phyloP scores from a whole-genome alignment of 108 stramenopile species.

The Parmales sp. region DNA sequence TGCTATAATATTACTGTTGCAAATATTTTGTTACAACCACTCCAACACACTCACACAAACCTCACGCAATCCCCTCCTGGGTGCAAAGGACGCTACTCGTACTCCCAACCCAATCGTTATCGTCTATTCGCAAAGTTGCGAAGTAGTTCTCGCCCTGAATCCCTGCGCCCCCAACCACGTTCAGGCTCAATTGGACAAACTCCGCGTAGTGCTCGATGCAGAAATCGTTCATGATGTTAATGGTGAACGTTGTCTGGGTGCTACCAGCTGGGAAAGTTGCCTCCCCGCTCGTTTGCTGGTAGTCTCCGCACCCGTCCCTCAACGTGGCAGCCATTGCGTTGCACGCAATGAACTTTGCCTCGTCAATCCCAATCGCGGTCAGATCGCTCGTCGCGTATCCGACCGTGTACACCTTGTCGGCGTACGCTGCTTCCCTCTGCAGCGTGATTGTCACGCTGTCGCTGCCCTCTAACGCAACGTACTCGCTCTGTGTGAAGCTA shows the following conservation, averaged over 20 bases:
- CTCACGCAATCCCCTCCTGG: too few species aligned
- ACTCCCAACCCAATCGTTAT: slow-evolving; percentile 32
- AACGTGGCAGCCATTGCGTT: slow-evolving; percentile 17
- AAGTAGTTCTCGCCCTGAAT: slow-evolving; percentile 49
- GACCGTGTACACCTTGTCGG: slow-evolving; percentile 31
- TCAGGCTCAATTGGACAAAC: slow-evolving; percentile 57
- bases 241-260: slow-evolving; percentile 30
- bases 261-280: slow-evolving; percentile 45
- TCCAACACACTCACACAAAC: too few species aligned
- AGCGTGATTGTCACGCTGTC: slow-evolving; percentile 43
- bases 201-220: slow-evolving; percentile 53
- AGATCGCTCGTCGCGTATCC: slow-evolving; percentile 60
- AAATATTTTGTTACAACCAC: too few species aligned
- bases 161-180: slow-evolving; percentile 47
- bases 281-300: slow-evolving; percentile 51
- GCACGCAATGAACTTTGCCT: slow-evolving; percentile 38
- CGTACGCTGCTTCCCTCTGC: slow-evolving; percentile 30
- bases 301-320: slow-evolving; percentile 56
- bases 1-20: too few species aligned
- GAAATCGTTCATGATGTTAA: slow-evolving; percentile 58
- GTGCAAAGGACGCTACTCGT: slow-evolving; percentile 9
- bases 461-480: slow-evolving; percentile 38
- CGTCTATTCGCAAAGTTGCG: slow-evolving; percentile 62
- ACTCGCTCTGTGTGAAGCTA: slow-evolving; percentile 38
- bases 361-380: slow-evolving; percentile 59